Conservation (phyloP, 2,329 filamentous ascomycete species). For the Diaporthe vexans region DNA sequence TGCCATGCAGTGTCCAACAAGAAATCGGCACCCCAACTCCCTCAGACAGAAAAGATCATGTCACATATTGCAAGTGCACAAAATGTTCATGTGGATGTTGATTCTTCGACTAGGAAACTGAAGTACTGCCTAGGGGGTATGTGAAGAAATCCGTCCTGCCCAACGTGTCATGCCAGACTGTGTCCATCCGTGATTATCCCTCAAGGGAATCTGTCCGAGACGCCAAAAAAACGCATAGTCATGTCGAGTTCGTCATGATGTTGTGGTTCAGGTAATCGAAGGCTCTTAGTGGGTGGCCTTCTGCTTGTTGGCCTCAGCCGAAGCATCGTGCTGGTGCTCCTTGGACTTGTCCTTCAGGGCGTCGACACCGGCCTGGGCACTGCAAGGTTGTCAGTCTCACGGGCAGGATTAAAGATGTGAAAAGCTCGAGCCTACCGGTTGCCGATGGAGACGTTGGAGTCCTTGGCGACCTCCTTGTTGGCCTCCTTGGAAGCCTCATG, state of each 20-base stretch:
- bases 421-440: slow-evolving; percentile 54
- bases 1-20: too few relatives aligned
- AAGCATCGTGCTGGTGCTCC: slow-evolving; percentile 50
- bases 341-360: slow-evolving; percentile 54
- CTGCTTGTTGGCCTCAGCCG: slow-evolving; percentile 57
- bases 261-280: background rate
- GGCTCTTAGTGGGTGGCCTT: slow-evolving; percentile 52
- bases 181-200: slow-evolving; percentile 23
- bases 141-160: slow-evolving; percentile 41
- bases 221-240: slow-evolving; percentile 33
- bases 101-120: slow-evolving; percentile 46
- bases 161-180: slow-evolving; percentile 29
- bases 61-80: background rate
- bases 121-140: slow-evolving; percentile 50
- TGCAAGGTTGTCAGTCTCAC: slow-evolving; percentile 40
- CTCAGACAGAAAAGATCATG: background rate
- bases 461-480: slow-evolving; percentile 73
- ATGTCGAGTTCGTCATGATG: slow-evolving; percentile 26
- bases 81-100: slow-evolving; percentile 20
- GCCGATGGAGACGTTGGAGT: slow-evolving; percentile 60
- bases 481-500: slow-evolving; percentile 66
- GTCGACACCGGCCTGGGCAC: slow-evolving; percentile 49
- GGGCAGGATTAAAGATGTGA: background rate
- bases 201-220: slow-evolving; percentile 23
- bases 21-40: too few relatives aligned